Evolutionary conservation across 1,139 yeast species (phyloP).

Genomic region (Candida tetrigidarum): DNA sequence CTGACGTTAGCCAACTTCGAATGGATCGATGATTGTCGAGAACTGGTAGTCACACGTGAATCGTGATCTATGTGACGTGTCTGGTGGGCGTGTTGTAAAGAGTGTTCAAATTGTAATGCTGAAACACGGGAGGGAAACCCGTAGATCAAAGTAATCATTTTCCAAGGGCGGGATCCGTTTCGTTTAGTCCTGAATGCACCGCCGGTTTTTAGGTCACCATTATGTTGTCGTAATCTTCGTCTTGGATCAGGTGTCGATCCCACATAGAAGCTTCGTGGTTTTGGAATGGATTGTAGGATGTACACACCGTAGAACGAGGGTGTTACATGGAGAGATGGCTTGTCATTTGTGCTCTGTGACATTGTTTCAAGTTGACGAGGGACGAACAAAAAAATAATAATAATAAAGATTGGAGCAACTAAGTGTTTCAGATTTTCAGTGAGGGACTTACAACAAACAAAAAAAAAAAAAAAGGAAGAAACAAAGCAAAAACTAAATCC

Average conservation of each 20-base stretch:
- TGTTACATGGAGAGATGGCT: conserved; percentile 17
- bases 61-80: conserved; percentile 59
- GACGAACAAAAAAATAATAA: neutral
- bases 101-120: conserved; percentile 78
- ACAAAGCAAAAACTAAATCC: no score
- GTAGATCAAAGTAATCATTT: conserved; percentile 60
- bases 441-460: no score
- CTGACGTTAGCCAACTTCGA: conserved; percentile 56
- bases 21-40: conserved; percentile 43
- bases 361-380: conserved; percentile 6
- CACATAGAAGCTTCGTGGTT: conserved; percentile 62
- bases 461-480: neutral
- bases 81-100: conserved; percentile 74
- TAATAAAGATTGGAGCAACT: no score
- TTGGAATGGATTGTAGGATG: conserved; percentile 59
- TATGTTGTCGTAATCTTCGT: conserved; percentile 74
- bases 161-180: conserved; percentile 71
- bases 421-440: conserved; percentile 1
- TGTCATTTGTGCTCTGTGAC: conserved; percentile 6
- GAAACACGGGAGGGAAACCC: conserved; percentile 75
- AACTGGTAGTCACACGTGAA: conserved; percentile 26
- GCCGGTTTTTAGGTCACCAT: conserved; percentile 63
- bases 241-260: conserved; percentile 82
- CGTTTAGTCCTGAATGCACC: conserved; percentile 72
- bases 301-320: conserved; percentile 68